These are phyloP conservation scores for Penicillium flavigenum DNA, from an alignment of 495 filamentous ascomycete genomes.

Conservation along the genomic window DNA sequence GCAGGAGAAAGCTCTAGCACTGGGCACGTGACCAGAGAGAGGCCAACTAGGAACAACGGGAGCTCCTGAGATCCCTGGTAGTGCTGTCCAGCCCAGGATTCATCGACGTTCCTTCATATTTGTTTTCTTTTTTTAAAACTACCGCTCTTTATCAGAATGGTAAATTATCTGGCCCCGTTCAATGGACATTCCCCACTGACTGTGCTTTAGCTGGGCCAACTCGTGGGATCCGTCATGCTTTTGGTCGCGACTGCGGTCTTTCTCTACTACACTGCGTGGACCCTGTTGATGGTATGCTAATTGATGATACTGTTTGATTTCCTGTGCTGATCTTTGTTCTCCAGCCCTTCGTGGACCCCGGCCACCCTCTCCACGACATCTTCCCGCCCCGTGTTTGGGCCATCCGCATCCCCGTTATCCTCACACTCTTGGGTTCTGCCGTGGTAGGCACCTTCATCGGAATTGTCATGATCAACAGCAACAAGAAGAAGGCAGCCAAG, in stretches of 20 bases:
- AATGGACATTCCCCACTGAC: slow-evolving; percentile 7
- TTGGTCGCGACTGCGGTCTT: slow-evolving; percentile 93
- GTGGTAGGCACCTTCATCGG: slow-evolving; percentile 95
- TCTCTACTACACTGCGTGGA: slow-evolving; percentile 98
- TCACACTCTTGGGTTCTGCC: slow-evolving; percentile 85
- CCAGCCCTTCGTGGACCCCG: slow-evolving; percentile 94
- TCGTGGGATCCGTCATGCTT: slow-evolving; percentile 97
- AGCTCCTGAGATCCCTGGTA: slow-evolving; percentile 14
- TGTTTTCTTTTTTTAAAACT: slow-evolving; percentile 2
- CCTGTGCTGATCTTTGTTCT: slow-evolving; percentile 9
- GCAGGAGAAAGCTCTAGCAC: slow-evolving; percentile 35
- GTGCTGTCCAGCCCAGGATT: slow-evolving; percentile 7
- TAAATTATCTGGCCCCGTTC: slow-evolving; percentile 8
- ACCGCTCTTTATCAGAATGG: slow-evolving; percentile 31
- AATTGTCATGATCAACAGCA: slow-evolving; percentile 98
- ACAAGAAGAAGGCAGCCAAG: slow-evolving; percentile 94
- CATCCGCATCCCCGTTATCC: slow-evolving; percentile 95
- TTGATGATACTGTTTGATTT: background rate
- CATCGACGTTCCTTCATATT: slow-evolving; percentile 14
- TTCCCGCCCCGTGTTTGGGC: slow-evolving; percentile 99
- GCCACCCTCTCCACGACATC: slow-evolving; percentile 88
- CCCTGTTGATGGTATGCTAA: slow-evolving; percentile 80
- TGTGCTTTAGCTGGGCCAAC: slow-evolving; percentile 78
- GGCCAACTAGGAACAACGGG: slow-evolving; percentile 5
- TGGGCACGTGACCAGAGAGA: slow-evolving; percentile 10